Conservation (phyloP, 2,329 filamentous ascomycete species). For the Scedosporium apiospermum region DNA sequence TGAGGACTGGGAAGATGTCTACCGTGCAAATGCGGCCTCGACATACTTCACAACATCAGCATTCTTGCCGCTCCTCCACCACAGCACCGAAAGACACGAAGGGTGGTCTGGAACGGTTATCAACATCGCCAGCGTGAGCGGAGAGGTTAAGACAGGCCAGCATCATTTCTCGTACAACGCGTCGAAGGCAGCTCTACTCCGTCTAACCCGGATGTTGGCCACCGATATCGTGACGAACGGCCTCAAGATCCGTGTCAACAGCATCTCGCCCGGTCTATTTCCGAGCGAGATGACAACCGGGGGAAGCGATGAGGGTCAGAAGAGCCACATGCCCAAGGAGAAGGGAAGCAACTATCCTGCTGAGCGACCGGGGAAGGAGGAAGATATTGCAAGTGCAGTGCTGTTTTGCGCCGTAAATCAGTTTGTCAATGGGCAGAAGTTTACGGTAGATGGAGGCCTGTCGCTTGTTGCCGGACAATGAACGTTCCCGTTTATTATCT, state of each 20-base stretch:
- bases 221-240: slow-evolving; percentile 47
- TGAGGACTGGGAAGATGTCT: slow-evolving; percentile 63
- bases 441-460: slow-evolving; percentile 35
- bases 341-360: slow-evolving; percentile 52
- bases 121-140: slow-evolving; percentile 61
- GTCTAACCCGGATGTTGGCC: slow-evolving; percentile 55
- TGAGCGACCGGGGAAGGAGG: slow-evolving; percentile 55
- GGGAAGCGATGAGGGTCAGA: slow-evolving; percentile 37
- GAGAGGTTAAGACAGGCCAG: slow-evolving; percentile 51
- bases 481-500: too few species aligned
- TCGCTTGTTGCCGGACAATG: slow-evolving; percentile 16
- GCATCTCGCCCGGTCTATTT: slow-evolving; percentile 63
- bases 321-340: slow-evolving; percentile 48
- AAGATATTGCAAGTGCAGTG: slow-evolving; percentile 62
- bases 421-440: slow-evolving; percentile 32
- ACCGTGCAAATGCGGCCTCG: slow-evolving; percentile 66
- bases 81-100: slow-evolving; percentile 27
- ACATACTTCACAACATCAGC: slow-evolving; percentile 56
- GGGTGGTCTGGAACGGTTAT: slow-evolving; percentile 52
- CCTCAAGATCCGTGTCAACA: slow-evolving; percentile 58
- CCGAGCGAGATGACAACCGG: slow-evolving; percentile 63
- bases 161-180: slow-evolving; percentile 59
- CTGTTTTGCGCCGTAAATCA: slow-evolving; percentile 40
- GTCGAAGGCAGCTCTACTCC: slow-evolving; percentile 54
- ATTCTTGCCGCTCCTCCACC: slow-evolving; percentile 52